These are phyloP conservation scores for Rhytidhysteron rufulum DNA, from an alignment of 2,329 filamentous ascomycete species.

Conservation along the genomic window DNA sequence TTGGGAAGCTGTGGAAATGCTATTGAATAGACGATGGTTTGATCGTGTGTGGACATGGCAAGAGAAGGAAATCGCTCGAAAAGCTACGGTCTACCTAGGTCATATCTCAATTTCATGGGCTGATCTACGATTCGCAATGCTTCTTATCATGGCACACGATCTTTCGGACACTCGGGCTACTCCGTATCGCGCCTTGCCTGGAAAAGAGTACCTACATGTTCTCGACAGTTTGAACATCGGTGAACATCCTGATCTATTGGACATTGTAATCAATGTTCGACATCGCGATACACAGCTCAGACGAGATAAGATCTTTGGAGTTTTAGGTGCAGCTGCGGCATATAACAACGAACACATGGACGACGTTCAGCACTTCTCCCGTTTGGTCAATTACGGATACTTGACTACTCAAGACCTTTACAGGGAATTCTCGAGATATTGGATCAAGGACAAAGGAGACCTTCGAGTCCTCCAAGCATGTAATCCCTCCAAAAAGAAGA, in stretches of 20 bases:
- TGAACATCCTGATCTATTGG: slow-evolving; percentile 2
- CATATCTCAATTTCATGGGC: too few relatives aligned
- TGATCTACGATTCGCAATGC: slow-evolving; percentile 3
- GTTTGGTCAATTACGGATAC: slow-evolving; percentile 3
- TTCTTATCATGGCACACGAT: slow-evolving; percentile 4
- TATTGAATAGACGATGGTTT: too few relatives aligned
- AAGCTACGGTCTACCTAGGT: too few relatives aligned
- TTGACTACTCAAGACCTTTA: slow-evolving; percentile 1
- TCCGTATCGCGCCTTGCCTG: background rate
- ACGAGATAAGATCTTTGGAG: slow-evolving; percentile 4
- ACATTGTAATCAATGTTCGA: slow-evolving; percentile 3
- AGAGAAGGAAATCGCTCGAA: too few relatives aligned
- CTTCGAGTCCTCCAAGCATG: slow-evolving; percentile 2
- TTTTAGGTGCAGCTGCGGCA: slow-evolving; percentile 2
- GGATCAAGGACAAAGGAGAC: slow-evolving; percentile 3
- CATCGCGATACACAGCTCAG: slow-evolving; percentile 1
- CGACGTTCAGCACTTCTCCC: slow-evolving; percentile 3
- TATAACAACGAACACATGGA: slow-evolving; percentile 1
- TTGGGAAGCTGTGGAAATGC: too few relatives aligned
- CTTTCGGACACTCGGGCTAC: slow-evolving; percentile 2
- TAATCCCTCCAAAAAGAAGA: slow-evolving; percentile 5
- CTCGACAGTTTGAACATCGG: slow-evolving; percentile 2
- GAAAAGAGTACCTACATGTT: slow-evolving; percentile 2
- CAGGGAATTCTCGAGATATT: slow-evolving; percentile 4
- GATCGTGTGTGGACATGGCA: too few relatives aligned